Conservation (phyloP, 2,329 filamentous ascomycete genomes). For the Helotiales sp. region DNA sequence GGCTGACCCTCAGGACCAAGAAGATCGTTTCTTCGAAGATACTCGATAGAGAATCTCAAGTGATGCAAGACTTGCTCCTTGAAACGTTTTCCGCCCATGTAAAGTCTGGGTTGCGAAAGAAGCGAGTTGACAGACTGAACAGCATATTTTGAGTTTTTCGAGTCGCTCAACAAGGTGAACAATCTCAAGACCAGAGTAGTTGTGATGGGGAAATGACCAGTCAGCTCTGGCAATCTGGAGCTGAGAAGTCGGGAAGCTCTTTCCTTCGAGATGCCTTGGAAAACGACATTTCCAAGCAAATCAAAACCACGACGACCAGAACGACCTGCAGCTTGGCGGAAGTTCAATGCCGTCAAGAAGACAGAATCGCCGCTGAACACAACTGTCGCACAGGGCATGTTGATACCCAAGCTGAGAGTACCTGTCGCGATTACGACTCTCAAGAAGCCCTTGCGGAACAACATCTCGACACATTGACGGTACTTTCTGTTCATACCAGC, state of each 20-base stretch:
- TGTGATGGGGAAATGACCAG: slow-evolving; percentile 76
- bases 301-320: slow-evolving; percentile 81
- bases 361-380: slow-evolving; percentile 74
- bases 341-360: slow-evolving; percentile 73
- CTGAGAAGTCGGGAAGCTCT: slow-evolving; percentile 71
- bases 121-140: slow-evolving; percentile 63
- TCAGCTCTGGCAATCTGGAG: slow-evolving; percentile 70
- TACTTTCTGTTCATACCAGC: slow-evolving; percentile 78
- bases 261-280: slow-evolving; percentile 61
- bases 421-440: slow-evolving; percentile 73
- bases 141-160: slow-evolving; percentile 62
- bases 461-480: slow-evolving; percentile 70
- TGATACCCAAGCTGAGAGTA: slow-evolving; percentile 75
- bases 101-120: slow-evolving; percentile 68
- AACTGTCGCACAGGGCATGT: slow-evolving; percentile 82
- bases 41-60: slow-evolving; percentile 78
- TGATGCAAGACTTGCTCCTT: slow-evolving; percentile 73
- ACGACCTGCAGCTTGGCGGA: slow-evolving; percentile 74
- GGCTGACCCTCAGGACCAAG: slow-evolving; percentile 61
- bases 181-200: slow-evolving; percentile 70
- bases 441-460: slow-evolving; percentile 72
- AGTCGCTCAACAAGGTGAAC: slow-evolving; percentile 66
- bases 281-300: slow-evolving; percentile 77
- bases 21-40: slow-evolving; percentile 68
- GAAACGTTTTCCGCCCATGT: slow-evolving; percentile 67